A percentile compares a stretch with the other conserved stretches of the same genome.
phyloP scores from a whole-genome alignment of 2,329 filamentous ascomycete genomes.

The Exophiala mesophila region DNA sequence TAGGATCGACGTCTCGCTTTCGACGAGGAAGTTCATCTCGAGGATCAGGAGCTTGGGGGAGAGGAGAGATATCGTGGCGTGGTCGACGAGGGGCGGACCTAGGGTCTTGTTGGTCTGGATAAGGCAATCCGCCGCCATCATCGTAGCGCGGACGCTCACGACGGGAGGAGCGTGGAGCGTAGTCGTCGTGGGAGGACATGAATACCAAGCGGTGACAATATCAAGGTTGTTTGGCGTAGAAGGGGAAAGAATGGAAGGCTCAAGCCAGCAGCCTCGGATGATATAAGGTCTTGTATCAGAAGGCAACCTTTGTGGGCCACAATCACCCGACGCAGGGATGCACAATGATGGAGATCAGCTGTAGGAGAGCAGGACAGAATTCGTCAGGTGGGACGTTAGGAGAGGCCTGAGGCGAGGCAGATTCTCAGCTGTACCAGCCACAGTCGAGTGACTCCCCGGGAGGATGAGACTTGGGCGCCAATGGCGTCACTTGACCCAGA shows the following conservation, averaged over 20 bases:
- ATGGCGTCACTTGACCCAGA: neutral
- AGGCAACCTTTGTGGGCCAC: neutral
- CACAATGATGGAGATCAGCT: neutral
- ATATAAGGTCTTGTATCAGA: no score
- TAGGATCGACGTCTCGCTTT: slow-evolving; percentile 14
- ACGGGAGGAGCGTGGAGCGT: slow-evolving; percentile 11
- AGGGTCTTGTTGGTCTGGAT: slow-evolving; percentile 12
- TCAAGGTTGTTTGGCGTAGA: neutral
- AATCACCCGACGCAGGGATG: neutral
- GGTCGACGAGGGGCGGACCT: slow-evolving; percentile 11
- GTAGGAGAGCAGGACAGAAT: neutral
- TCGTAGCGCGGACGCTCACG: slow-evolving; percentile 17
- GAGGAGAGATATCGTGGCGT: slow-evolving; percentile 17
- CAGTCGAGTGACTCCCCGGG: neutral
- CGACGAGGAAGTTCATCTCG: slow-evolving; percentile 9
- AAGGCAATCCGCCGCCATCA: slow-evolving; percentile 7
- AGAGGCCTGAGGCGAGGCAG: neutral
- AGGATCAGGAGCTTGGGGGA: slow-evolving; percentile 3
- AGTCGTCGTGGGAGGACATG: slow-evolving; percentile 21
- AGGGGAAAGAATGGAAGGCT: no score
- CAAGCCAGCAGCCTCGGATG: no score
- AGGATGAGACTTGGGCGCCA: neutral
- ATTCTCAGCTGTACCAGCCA: neutral
- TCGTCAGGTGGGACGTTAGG: neutral
- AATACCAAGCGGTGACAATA: neutral